Conservation (phyloP, 805 yeast species). For the Myxozyma mucilagina region DNA sequence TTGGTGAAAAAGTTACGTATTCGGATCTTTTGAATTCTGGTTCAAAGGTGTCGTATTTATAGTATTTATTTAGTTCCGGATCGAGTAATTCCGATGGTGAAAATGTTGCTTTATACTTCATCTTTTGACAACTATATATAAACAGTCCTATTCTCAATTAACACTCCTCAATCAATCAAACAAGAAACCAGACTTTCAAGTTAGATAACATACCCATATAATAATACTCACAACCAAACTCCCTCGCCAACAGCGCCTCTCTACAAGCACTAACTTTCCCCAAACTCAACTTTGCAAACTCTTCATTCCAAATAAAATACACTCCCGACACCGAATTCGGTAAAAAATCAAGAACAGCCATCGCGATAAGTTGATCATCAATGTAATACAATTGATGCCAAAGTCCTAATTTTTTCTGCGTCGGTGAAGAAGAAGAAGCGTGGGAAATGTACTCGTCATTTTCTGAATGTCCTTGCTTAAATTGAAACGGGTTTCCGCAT, state of each 20-base stretch:
- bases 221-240: slow-evolving; percentile 56
- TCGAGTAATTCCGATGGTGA: slow-evolving; percentile 41
- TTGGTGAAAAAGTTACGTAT: slow-evolving; percentile 21
- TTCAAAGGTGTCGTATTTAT: slow-evolving; percentile 18
- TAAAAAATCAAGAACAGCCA: slow-evolving; percentile 74
- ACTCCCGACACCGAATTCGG: slow-evolving; percentile 80
- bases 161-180: background rate
- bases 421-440: no score
- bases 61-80: slow-evolving; percentile 33
- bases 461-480: background rate
- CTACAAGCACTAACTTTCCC: slow-evolving; percentile 78
- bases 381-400: slow-evolving; percentile 74
- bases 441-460: background rate
- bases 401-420: slow-evolving; percentile 52
- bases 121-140: slow-evolving; percentile 74
- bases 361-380: slow-evolving; percentile 63
- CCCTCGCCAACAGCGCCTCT: slow-evolving; percentile 54
- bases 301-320: slow-evolving; percentile 88
- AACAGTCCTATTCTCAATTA: slow-evolving; percentile 51
- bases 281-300: slow-evolving; percentile 60
- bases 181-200: background rate
- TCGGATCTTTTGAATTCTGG: slow-evolving; percentile 20
- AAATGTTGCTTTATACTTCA: slow-evolving; percentile 76
- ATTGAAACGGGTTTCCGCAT: slow-evolving; percentile 64
- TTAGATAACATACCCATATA: slow-evolving; percentile 51